Percentiles rank a stretch among this genome's conserved stretches.
These are phyloP conservation scores for Mycosphaerella arachidis DNA, from an alignment of 2,329 filamentous ascomycete species.

Conservation along the genomic window DNA sequence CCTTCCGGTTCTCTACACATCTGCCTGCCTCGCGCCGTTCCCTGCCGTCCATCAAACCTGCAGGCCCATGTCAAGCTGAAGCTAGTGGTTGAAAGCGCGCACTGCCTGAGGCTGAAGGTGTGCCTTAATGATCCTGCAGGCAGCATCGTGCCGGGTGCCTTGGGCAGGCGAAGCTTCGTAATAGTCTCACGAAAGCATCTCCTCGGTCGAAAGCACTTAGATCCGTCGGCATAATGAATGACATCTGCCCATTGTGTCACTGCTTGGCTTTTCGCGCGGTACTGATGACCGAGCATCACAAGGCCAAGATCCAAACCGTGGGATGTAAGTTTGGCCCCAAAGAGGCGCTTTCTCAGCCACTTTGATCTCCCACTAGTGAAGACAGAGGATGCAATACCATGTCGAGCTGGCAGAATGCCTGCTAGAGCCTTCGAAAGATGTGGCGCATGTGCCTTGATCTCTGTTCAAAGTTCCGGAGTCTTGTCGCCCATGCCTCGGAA, in stretches of 20 bases:
- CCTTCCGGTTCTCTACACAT: neutral
- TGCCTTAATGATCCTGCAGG: conserved; percentile 7
- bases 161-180: too few species aligned
- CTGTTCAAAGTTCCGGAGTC: too few species aligned
- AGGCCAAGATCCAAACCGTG: neutral
- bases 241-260: neutral
- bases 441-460: neutral
- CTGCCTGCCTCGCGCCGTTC: neutral
- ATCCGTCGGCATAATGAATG: neutral
- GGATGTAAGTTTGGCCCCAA: neutral
- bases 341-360: neutral
- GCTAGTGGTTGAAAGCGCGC: neutral
- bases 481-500: too few species aligned
- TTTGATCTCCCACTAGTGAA: neutral
- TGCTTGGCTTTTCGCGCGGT: too few species aligned
- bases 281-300: neutral
- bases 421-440: neutral
- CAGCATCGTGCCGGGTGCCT: neutral
- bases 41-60: neutral
- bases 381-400: neutral
- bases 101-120: neutral
- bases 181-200: neutral
- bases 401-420: neutral
- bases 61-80: conserved; percentile 5
- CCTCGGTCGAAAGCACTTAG: neutral